Percentiles rank a stretch among this genome's conserved stretches.
Evolutionary conservation across 2,329 filamentous ascomycete genomes (phyloP).

Genomic region (Coniochaeta hoffmannii): DNA sequence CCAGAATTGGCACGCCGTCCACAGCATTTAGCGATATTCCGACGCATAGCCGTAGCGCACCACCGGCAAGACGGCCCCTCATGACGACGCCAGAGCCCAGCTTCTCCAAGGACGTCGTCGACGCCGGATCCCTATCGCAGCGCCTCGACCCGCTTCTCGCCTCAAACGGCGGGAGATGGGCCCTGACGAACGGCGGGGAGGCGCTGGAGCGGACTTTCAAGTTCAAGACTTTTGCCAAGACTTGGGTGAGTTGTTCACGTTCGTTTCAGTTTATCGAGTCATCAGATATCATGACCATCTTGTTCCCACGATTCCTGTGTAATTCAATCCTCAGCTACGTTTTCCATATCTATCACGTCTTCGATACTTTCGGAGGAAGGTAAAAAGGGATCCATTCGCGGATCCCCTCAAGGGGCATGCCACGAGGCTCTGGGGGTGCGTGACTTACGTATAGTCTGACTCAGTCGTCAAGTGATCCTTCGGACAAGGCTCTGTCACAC

Average conservation of each 20-base stretch:
- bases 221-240: slow-evolving; percentile 59
- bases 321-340: too few relatives aligned
- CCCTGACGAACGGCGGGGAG: slow-evolving; percentile 38
- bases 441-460: background rate
- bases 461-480: background rate
- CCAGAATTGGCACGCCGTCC: background rate
- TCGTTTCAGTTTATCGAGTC: background rate
- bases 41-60: background rate
- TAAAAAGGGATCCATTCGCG: too few relatives aligned
- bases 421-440: too few relatives aligned
- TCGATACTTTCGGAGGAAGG: too few relatives aligned
- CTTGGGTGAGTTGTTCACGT: slow-evolving; percentile 43
- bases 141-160: slow-evolving; percentile 27
- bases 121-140: slow-evolving; percentile 29
- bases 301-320: too few relatives aligned
- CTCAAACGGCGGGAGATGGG: slow-evolving; percentile 37
- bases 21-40: background rate
- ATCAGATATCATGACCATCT: too few relatives aligned
- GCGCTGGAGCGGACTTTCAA: slow-evolving; percentile 53
- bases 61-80: background rate
- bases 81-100: background rate
- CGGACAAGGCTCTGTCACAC: background rate
- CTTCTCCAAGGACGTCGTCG: slow-evolving; percentile 26
- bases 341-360: too few relatives aligned
- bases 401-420: too few relatives aligned